Base-by-base conservation (phyloP, 768 basidiomycete genomes). In the Chlorophyllum brunneum region DNA sequence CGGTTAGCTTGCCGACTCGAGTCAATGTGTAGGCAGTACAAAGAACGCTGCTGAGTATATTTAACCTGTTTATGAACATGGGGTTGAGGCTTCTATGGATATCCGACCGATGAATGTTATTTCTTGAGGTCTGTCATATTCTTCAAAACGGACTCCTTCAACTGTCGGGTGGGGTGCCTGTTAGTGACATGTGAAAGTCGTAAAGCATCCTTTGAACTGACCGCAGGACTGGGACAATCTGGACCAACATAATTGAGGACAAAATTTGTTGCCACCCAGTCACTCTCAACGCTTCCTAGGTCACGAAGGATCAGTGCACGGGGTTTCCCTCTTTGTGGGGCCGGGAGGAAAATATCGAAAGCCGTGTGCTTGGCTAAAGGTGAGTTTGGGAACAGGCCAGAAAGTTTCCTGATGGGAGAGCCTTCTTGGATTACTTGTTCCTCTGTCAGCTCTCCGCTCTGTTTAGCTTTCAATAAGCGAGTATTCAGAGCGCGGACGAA, bases 211-310 rank as follows among this genome's bases (percentile, higher is more conserved):
- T 8, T 29, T 11, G 5, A 29, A 73, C 85, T 60, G 59, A 89
- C 88, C 47, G 82, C 71, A 33, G 87, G 86, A 63, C 88, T 91
- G 11, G 85, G 77, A 8, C 82, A 84, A 23, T 76, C 68, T 24
- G 79, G 82, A 51, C 86, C 83, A 61, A 91, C 88, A 62, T 91
- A 92, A 41, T 87, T 81, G 45, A 86, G 63, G 10, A 89, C 69
- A 55, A 92, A 81, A 60, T 90, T 81, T 9, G 77, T 81, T 0
- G 87, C 82, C 11, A 92, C 77, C 87, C 88, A 92, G 58, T 82
- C 77, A 61, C 72, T 81, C 58, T 88, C 82, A 20, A 93, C 73
- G 0, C 76, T 67, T 29, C 91, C 91, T 42, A 93, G 66, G 60
- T 91, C 89, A 36, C 84, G 76, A 62, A 88, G 81, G 16, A 87